Evolutionary conservation across 768 basidiomycete genomes (phyloP), one percentile per base, ranked within the genome.

Genomic region (Xerocomus potaroensis): DNA sequence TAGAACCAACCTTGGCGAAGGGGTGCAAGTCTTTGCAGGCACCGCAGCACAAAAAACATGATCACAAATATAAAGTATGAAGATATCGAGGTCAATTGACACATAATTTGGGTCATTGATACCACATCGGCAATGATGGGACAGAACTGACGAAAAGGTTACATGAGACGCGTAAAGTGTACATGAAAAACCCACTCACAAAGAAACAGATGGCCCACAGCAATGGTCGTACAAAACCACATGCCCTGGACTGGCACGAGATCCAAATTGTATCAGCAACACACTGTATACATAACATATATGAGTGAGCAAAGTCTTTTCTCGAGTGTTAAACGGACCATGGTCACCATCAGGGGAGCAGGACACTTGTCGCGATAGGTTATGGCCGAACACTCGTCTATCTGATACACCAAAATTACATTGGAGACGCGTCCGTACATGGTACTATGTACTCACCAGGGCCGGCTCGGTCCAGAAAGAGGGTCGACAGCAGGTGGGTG

Each of bases 111-210:
- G 5, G 18, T 23, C 38, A 61, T 54, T 3, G 60, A 57, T 2
- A 61, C 16, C 14, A 61, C 51, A n/a, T 61, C 60, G 8, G 51
- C 53, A 32, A 61, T 32, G 19, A 61, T 34, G 1, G 60, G 60
- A 19, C 36, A 37, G 45, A 61, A 63, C 60, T 61, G n/a, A 10
- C 3, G 6, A 18, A 9, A 1, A 3, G 16, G 5, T 60, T 31
- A n/a, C n/a, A 54, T 47, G 38, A 5, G 12, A 10, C 0, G 11
- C 11, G 3, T 32, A 26, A 26, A 5, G 2, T 12, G 16, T 2
- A 24, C 16, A 14, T 18, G n/a, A 41, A 4, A 23, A 30, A 21
- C 3, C 22, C 5, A 21, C 60, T 47, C 34, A 61, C 60, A 43
- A 61, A 61, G 37, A 61, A 61, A 27, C 32, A 54, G 40, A 61